These are phyloP conservation scores for Oryza nivara DNA, from an alignment of 176 grass and related monocot species.

Conservation along the genomic window DNA sequence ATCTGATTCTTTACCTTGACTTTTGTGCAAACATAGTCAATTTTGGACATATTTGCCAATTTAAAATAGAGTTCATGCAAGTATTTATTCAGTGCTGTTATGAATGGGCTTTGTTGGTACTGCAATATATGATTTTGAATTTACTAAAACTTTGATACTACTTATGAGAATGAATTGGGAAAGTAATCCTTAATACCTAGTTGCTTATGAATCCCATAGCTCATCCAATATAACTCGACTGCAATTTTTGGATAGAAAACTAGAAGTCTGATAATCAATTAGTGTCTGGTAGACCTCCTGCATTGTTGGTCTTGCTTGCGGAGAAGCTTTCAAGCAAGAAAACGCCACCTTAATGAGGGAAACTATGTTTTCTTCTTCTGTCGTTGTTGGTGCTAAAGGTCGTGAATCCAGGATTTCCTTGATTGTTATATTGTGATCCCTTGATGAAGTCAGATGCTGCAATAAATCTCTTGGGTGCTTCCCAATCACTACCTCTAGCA, in stretches of 20 bases:
- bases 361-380: neutral
- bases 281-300: neutral
- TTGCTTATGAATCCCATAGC: neutral
- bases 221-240: neutral
- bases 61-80: neutral
- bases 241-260: neutral
- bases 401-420: neutral
- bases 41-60: neutral
- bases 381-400: neutral
- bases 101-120: neutral
- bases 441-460: neutral
- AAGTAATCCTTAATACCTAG: neutral
- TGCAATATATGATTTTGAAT: too few relatives aligned
- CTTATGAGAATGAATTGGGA: neutral
- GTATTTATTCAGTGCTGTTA: neutral
- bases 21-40: neutral
- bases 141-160: too few relatives aligned
- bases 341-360: neutral
- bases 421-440: neutral
- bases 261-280: neutral
- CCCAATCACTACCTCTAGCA: conserved; percentile 12
- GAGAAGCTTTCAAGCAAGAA: conserved; percentile 19
- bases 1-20: neutral
- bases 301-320: conserved; percentile 31
- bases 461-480: conserved; percentile 1